Conservation (phyloP, 2,329 filamentous ascomycete species). For the Acrocalymma vagum region DNA sequence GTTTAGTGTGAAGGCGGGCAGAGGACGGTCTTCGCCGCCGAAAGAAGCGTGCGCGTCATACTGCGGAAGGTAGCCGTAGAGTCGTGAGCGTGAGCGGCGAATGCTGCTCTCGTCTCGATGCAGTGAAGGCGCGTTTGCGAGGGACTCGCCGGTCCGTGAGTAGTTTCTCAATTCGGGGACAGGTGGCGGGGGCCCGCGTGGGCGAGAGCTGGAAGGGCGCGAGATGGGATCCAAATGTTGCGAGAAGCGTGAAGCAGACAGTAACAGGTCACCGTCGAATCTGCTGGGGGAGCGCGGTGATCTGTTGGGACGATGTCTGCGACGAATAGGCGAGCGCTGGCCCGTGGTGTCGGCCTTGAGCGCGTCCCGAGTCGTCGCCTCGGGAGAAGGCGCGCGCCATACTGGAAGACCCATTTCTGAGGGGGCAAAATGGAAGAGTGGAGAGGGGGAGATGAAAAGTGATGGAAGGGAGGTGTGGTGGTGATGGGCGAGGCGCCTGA, state of each 20-base stretch:
- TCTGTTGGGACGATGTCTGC: conserved; percentile 48
- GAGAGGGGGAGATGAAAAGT: conserved; percentile 16
- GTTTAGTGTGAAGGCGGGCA: conserved; percentile 42
- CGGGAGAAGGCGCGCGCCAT: conserved; percentile 62
- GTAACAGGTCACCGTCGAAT: conserved; percentile 27
- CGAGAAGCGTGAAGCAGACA: conserved; percentile 17
- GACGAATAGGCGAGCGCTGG: conserved; percentile 66
- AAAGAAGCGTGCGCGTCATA: conserved; percentile 17
- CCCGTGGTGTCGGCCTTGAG: conserved; percentile 63
- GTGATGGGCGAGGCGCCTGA: conserved; percentile 34
- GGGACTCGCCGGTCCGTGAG: conserved; percentile 3
- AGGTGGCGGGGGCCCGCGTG: conserved; percentile 42
- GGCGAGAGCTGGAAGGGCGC: conserved; percentile 40
- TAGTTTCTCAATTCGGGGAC: too few relatives aligned
- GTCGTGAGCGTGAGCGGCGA: conserved; percentile 17
- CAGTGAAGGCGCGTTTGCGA: conserved; percentile 2
- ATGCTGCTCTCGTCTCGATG: conserved; percentile 20
- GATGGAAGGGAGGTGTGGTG: conserved; percentile 25
- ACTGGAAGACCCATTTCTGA: conserved; percentile 63
- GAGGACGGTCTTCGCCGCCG: conserved; percentile 22
- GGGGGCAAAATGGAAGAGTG: conserved; percentile 23
- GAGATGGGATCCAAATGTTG: conserved; percentile 23
- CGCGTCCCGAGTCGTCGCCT: conserved; percentile 51
- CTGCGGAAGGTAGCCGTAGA: conserved; percentile 22
- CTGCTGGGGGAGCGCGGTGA: conserved; percentile 25